Conservation (phyloP, 2,329 filamentous ascomycete species). For the Aspergillus sp. region DNA sequence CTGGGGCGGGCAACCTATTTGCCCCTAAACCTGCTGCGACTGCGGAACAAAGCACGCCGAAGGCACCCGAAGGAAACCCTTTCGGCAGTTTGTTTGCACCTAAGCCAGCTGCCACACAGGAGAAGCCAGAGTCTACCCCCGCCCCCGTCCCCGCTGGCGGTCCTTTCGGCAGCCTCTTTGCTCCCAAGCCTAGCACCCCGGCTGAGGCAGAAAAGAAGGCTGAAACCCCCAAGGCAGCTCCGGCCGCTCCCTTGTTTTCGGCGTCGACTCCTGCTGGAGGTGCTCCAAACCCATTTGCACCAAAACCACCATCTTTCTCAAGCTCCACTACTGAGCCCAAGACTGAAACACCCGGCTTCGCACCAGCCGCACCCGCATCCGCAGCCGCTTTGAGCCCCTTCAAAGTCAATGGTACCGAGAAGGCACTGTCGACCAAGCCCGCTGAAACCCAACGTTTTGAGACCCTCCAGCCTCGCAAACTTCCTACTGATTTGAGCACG, state of each 20-base stretch:
- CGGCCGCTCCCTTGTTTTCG: constrained; percentile 10
- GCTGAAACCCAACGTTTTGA: constrained; percentile 4
- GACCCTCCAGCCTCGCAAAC: constrained; percentile 10
- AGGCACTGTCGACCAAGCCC: not conserved
- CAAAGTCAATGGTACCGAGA: not conserved
- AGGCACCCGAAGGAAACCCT: constrained; percentile 12
- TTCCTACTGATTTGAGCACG: constrained; percentile 14
- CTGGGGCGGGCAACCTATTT: constrained; percentile 17
- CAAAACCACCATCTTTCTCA: constrained; percentile 6
- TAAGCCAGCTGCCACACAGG: constrained; percentile 2
- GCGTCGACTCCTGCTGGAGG: constrained; percentile 3
- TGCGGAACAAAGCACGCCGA: constrained; percentile 3
- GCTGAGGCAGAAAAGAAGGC: constrained; percentile 8
- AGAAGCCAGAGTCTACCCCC: constrained; percentile 8
- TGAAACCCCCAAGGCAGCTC: constrained; percentile 6
- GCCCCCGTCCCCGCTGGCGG: constrained; percentile 8
- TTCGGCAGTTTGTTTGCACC: constrained; percentile 15
- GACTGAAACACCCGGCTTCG: not conserved
- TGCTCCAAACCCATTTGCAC: constrained; percentile 1
- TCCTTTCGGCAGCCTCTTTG: constrained; percentile 11
- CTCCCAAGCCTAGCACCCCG: constrained; percentile 9
- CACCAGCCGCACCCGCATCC: not conserved
- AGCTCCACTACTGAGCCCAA: constrained; percentile 7
- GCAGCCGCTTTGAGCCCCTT: too few species aligned
- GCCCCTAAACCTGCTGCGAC: constrained; percentile 13